Conservation (phyloP, 1,139 yeast genomes). For the Waltiozyma solani region DNA sequence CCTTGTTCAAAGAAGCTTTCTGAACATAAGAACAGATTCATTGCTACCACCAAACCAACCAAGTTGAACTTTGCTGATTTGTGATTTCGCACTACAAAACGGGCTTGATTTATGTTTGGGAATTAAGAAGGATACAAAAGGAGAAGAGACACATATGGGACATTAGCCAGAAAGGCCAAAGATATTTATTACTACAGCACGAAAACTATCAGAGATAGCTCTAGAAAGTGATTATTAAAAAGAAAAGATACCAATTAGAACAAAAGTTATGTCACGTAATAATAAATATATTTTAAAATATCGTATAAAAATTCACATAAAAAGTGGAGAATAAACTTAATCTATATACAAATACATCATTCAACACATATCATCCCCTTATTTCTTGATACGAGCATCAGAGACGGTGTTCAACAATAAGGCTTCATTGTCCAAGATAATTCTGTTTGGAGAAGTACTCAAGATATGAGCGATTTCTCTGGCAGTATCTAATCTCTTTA, state of each 20-base stretch:
- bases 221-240: no score
- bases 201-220: no score
- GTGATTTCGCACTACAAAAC: neutral
- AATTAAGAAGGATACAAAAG: no score
- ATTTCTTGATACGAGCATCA: conserved; percentile 35
- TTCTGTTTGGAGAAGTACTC: conserved; percentile 82
- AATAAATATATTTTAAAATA: no score
- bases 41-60: conserved; percentile 20
- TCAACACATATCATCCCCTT: neutral
- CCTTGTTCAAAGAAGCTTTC: conserved; percentile 48
- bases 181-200: no score
- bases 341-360: conserved; percentile 2
- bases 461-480: conserved; percentile 86
- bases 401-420: conserved; percentile 80
- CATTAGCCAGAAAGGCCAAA: no score
- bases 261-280: no score
- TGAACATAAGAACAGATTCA: conserved; percentile 35
- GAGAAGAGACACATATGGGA: no score
- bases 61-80: conserved; percentile 17
- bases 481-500: conserved; percentile 95
- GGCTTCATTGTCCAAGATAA: conserved; percentile 86
- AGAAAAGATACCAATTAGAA: no score
- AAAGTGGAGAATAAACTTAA: no score
- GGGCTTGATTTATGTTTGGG: no score
- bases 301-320: no score